Conservation (phyloP, 208 protist species). For the Herpetomonas tarakana region DNA sequence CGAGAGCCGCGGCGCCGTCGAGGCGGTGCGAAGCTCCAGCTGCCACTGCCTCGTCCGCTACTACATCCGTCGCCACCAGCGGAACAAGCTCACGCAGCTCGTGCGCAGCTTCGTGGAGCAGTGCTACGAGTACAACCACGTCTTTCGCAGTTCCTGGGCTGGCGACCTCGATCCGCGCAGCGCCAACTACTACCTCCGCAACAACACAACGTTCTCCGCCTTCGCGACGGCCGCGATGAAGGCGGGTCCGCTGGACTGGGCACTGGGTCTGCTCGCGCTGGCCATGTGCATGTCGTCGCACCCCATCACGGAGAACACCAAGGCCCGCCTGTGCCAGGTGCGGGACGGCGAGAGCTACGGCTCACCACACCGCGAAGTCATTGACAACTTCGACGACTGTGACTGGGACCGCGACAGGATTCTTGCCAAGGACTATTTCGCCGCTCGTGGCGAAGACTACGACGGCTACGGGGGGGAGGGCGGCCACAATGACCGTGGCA, state of each 20-base stretch:
- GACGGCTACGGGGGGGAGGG: constrained; percentile 5
- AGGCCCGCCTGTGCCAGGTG: constrained; percentile 36
- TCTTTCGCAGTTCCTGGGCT: constrained; percentile 31
- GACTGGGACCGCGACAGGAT: constrained; percentile 58
- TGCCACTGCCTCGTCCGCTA: constrained; percentile 42
- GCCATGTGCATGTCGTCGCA: constrained; percentile 31
- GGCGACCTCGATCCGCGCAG: constrained; percentile 19
- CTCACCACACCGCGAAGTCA: constrained; percentile 28
- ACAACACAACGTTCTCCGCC: constrained; percentile 28
- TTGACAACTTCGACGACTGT: constrained; percentile 54
- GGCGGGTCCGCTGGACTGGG: constrained; percentile 69
- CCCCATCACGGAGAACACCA: constrained; percentile 34
- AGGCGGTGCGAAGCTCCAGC: constrained; percentile 38
- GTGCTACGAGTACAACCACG: constrained; percentile 43
- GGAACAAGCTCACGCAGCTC: constrained; percentile 32
- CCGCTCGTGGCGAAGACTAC: constrained; percentile 22
- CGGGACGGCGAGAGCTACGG: constrained; percentile 18
- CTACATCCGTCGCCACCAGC: constrained; percentile 44
- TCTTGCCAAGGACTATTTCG: constrained; percentile 25
- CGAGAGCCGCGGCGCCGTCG: constrained; percentile 27
- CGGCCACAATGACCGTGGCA: constrained; percentile 8
- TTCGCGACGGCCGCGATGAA: constrained; percentile 66
- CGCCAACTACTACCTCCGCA: constrained; percentile 6
- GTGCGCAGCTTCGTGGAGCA: constrained; percentile 39
- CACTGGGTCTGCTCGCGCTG: constrained; percentile 60